Percentiles rank a stretch among this genome's conserved stretches.
phyloP scores from a whole-genome alignment of 2,329 filamentous ascomycete species.

The Lecanosticta acicola region DNA sequence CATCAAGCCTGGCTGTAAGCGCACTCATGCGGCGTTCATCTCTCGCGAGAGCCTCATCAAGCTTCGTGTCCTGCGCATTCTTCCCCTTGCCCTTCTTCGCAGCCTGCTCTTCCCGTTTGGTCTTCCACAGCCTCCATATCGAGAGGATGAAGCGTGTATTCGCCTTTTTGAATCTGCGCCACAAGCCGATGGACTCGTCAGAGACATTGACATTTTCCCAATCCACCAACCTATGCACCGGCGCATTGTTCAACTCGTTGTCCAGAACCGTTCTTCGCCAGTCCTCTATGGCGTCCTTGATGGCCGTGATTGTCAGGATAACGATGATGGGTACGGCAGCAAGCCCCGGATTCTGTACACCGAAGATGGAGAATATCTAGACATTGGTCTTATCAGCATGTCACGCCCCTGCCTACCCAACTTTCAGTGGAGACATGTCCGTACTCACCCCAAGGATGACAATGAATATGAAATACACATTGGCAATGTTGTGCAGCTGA shows the following conservation, averaged over 20 bases:
- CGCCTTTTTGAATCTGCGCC: conserved; percentile 88
- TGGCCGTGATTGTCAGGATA: conserved; percentile 78
- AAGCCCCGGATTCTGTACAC: conserved; percentile 80
- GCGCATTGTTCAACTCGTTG: conserved; percentile 91
- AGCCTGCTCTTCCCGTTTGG: conserved; percentile 36
- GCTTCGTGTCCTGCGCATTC: conserved; percentile 38
- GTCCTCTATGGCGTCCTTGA: conserved; percentile 95
- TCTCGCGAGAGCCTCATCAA: conserved; percentile 46
- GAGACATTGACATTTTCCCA: conserved; percentile 92
- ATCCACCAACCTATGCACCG: conserved; percentile 79
- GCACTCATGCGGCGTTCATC: conserved; percentile 46
- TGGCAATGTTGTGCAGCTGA: conserved; percentile 97
- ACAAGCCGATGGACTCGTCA: conserved; percentile 76
- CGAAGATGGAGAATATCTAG: conserved; percentile 89
- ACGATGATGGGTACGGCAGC: conserved; percentile 89
- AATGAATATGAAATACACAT: conserved; percentile 95
- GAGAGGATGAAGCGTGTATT: conserved; percentile 59
- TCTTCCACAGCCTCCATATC: conserved; percentile 47
- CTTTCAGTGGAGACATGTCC: too few species aligned
- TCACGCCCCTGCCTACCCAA: too few species aligned
- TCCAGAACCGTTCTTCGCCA: conserved; percentile 87
- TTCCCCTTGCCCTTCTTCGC: conserved; percentile 45
- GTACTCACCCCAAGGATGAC: conserved; percentile 84
- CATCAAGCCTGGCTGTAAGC: conserved; percentile 44
- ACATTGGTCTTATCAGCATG: conserved; percentile 15